Evolutionary conservation across 306 rosid genomes (phyloP), one percentile per base, ranked within the genome.

Genomic region (Cicer yamashitae): DNA sequence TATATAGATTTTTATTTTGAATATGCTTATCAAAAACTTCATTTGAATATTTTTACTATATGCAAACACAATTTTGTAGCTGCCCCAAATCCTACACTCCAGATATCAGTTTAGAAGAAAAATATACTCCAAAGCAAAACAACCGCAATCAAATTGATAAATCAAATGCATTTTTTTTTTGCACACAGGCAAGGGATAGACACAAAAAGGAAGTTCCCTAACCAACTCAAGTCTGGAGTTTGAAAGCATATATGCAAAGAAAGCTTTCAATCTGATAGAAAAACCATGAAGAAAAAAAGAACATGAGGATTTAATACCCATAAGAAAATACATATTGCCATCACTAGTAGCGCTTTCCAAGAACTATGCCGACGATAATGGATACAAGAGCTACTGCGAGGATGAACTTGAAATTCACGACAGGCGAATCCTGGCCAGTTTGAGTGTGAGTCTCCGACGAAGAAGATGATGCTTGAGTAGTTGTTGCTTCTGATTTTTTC

Each of bases 341-440:
- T 44, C 77, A 5, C 84, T 90, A 96, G 82, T 92, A 96, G 43
- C 82, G 88, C 75, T 90, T 96, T 76, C 98, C 99, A 81, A 96
- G 92, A 75, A 92, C 81, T 67, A 96, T 62, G 72, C 99, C 98
- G 18, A 89, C 6, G 75, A 92, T 86, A 74, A 83, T 88, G 52
- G 99, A 92, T 6, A 92, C 85, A 10, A 92, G 58, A 78, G 92
- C 97, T 25, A 90, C 92, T 76, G 85, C 98, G 63, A 92, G 68
- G 57, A 90, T 73, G 81, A 83, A 38, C 89, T 96, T 88, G 53
- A 80, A n/a, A 67, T 83, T 82, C 71, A 77, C 73, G 81, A 82
- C 9, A 3, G 90, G 75, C 2, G 99, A 89, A 81, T 47, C 89
- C 54, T 80, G 89, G 2, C 74, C 82, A 5, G 85, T 75, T 67